These are phyloP conservation scores for Fusarium staphyleae DNA, from an alignment of 2,329 filamentous ascomycete genomes.

Conservation along the genomic window DNA sequence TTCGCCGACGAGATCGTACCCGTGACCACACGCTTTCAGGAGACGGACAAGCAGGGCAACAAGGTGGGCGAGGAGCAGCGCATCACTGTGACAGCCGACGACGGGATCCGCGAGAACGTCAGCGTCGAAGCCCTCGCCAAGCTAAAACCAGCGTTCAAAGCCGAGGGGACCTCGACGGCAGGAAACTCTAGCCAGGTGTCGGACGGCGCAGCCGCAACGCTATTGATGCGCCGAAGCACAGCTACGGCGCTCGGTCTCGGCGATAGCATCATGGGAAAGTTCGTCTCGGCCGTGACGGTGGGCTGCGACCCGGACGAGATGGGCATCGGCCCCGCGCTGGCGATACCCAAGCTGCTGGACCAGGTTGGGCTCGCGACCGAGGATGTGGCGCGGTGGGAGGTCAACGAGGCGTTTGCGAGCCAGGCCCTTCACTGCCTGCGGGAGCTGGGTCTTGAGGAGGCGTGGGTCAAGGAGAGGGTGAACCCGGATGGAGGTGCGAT, in stretches of 20 bases:
- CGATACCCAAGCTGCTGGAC: slow-evolving; percentile 81
- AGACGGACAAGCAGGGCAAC: slow-evolving; percentile 66
- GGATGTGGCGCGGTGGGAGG: slow-evolving; percentile 88
- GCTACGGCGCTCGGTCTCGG: slow-evolving; percentile 76
- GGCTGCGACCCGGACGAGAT: slow-evolving; percentile 92
- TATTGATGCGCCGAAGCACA: slow-evolving; percentile 85
- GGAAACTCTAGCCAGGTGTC: slow-evolving; percentile 88
- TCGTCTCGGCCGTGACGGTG: slow-evolving; percentile 76
- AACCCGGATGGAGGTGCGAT: slow-evolving; percentile 95
- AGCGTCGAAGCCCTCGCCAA: slow-evolving; percentile 74
- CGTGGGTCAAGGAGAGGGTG: slow-evolving; percentile 70
- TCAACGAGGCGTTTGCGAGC: slow-evolving; percentile 83
- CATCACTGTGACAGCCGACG: slow-evolving; percentile 77
- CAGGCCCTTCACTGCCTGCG: slow-evolving; percentile 75
- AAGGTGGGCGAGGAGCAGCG: slow-evolving; percentile 62
- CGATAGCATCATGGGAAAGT: slow-evolving; percentile 78
- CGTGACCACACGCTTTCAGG: slow-evolving; percentile 73
- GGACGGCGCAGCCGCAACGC: slow-evolving; percentile 83
- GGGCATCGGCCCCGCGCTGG: slow-evolving; percentile 87
- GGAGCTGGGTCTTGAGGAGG: slow-evolving; percentile 69
- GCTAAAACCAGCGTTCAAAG: slow-evolving; percentile 85
- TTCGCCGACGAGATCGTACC: slow-evolving; percentile 84
- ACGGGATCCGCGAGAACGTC: slow-evolving; percentile 77
- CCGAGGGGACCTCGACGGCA: slow-evolving; percentile 79
- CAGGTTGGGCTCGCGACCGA: slow-evolving; percentile 69